phyloP scores from a whole-genome alignment of 192 early-diverging fungal species.

The Gonapodya prolifera region DNA sequence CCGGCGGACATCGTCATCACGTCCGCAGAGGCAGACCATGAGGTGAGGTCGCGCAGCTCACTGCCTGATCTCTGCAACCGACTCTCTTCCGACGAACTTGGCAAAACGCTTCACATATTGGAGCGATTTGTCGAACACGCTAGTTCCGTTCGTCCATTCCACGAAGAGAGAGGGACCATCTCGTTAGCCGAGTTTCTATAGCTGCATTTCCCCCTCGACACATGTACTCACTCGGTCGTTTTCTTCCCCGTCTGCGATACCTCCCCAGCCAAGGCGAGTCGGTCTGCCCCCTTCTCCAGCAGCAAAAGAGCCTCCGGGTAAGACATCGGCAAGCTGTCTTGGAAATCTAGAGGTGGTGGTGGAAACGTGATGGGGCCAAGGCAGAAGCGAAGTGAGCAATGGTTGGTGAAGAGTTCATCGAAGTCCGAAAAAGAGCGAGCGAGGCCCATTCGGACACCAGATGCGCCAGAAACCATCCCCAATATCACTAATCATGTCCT shows the following conservation, averaged over 20 bases:
- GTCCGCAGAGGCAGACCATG: neutral
- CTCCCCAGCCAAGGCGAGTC: neutral
- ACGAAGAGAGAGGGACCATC: no score
- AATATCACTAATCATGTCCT: no score
- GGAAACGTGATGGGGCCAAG: no score
- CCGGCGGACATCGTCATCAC: neutral
- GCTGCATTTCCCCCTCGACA: no score
- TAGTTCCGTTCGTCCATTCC: no score
- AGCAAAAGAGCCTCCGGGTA: neutral
- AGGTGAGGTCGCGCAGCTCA: neutral
- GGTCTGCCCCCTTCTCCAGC: neutral
- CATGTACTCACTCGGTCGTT: neutral
- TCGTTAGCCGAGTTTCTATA: no score
- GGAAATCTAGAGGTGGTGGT: neutral
- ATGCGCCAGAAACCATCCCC: no score
- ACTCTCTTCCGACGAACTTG: neutral
- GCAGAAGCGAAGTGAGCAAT: no score
- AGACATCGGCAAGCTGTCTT: neutral
- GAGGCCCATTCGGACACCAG: no score
- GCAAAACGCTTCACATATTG: neutral
- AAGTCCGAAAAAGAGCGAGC: no score
- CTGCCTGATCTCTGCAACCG: neutral
- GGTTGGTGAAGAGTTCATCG: no score
- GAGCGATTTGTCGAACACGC: neutral
- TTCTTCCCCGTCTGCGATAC: neutral